Base-by-base conservation (phyloP, 2,329 filamentous ascomycete genomes). In the Verticillium albo-atrum region DNA sequence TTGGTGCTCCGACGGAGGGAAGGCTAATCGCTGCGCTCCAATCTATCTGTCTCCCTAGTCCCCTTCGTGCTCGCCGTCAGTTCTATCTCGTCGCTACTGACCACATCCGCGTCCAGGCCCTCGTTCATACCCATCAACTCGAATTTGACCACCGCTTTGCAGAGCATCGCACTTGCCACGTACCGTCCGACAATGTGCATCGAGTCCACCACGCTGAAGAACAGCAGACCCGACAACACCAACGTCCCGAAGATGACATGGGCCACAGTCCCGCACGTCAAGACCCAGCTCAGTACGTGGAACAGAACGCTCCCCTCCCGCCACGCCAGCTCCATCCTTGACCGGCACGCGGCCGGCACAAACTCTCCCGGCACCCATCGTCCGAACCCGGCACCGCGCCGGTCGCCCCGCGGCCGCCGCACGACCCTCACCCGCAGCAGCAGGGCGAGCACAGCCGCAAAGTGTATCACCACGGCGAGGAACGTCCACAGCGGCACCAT, bases 401-500 rank as follows among this genome's bases (percentile, higher is more conserved):
- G 4, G 7, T 32, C 30, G 12, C 3, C 3, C 30, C 3, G 7
- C 50, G 15, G 55, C 57, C 26, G 54, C 55, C 2, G 54, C 34
- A 23, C 35, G 6, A 63, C 54, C 17, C 60, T 58, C 23, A 67
- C 59, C n/a, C 65, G 61, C 17, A 66, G 25, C 34, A 58, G 58
- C n/a, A 67, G 51, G 27, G 58, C 59, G 10, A 64, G 17, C 6
- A 59, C 27, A 3, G 60, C 66, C 6, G 58, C 60, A 4, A 68
- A 7, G 47, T 69, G 64, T 15, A 70, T 64, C 14, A 66, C 17
- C 6, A 67, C 55, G 34, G 63, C 64, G 15, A 66, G 60, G 25
- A 66, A 61, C 6, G 67, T 67, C 69, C 68, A 70, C 14, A 70
- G 55, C 23, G 66, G 65, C 27, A 67, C 57, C 54, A 65, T 56